A percentile compares a stretch with the other conserved stretches of the same genome.
Conservation (phyloP, 1,139 yeast species). For the Saccharomyces pastorianus region DNA sequence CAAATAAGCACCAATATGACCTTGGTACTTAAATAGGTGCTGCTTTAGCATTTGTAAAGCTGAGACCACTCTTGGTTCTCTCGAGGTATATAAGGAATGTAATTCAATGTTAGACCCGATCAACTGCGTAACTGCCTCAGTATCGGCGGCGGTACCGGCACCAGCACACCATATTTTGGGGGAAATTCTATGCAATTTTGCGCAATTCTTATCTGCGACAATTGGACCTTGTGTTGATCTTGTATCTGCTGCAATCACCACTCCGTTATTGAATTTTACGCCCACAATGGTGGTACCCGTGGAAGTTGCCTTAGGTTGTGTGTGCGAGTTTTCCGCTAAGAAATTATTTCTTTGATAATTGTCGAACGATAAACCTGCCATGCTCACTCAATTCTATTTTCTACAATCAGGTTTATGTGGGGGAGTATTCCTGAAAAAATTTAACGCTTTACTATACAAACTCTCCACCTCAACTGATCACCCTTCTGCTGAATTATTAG, state of each 20-base stretch:
- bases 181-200: constrained; percentile 82
- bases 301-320: constrained; percentile 81
- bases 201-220: constrained; percentile 97
- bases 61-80: constrained; percentile 89
- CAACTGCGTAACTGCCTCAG: constrained; percentile 93
- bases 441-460: not conserved
- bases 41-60: constrained; percentile 90
- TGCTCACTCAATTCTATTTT: constrained; percentile 22
- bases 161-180: constrained; percentile 99
- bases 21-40: constrained; percentile 92
- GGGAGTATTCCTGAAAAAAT: not conserved
- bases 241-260: constrained; percentile 96
- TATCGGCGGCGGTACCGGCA: constrained; percentile 99
- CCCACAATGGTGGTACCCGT: constrained; percentile 99
- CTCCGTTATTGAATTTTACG: constrained; percentile 85
- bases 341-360: constrained; percentile 81
- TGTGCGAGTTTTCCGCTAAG: constrained; percentile 63
- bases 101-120: constrained; percentile 85
- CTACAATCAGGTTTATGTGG: not conserved
- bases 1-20: constrained; percentile 91
- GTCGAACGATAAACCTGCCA: constrained; percentile 91
- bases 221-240: constrained; percentile 94
- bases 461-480: not conserved
- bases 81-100: constrained; percentile 72
- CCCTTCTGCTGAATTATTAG: not conserved